A percentile compares a stretch with the other conserved stretches of the same genome.
phyloP scores from a whole-genome alignment of 192 early-diverging fungal species.

The Coemansia sp. region DNA sequence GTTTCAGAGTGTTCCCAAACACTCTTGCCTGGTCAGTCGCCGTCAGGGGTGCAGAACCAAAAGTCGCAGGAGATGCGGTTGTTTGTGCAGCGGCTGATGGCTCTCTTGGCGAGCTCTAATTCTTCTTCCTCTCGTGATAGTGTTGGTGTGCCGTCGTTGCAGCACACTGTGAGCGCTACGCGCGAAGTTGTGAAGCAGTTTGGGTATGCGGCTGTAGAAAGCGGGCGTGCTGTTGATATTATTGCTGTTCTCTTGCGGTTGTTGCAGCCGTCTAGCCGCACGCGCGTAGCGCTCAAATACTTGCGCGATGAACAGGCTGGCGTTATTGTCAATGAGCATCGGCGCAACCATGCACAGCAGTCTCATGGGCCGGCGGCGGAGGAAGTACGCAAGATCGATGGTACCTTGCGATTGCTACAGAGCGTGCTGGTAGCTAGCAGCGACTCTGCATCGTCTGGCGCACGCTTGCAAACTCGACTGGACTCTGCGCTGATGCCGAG shows the following conservation, averaged over 20 bases:
- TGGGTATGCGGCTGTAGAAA: slow-evolving; percentile 37
- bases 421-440: slow-evolving; percentile 28
- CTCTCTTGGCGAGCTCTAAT: not conserved
- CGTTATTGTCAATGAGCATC: slow-evolving; percentile 15
- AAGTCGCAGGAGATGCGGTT: slow-evolving; percentile 15
- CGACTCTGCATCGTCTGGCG: not conserved
- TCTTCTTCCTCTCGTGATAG: not conserved
- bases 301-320: slow-evolving; percentile 37
- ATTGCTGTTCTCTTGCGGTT: slow-evolving; percentile 28
- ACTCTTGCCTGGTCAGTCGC: not conserved
- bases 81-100: slow-evolving; percentile 28
- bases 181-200: slow-evolving; percentile 30
- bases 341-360: not conserved
- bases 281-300: slow-evolving; percentile 32
- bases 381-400: slow-evolving; percentile 34
- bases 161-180: slow-evolving; percentile 13
- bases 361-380: not conserved
- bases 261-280: slow-evolving; percentile 27
- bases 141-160: not conserved
- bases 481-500: slow-evolving; percentile 32
- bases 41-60: not conserved
- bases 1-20: slow-evolving; percentile 28
- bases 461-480: not conserved
- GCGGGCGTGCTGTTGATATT: slow-evolving; percentile 19
- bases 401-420: slow-evolving; percentile 30